phyloP scores from a whole-genome alignment of 352 stramenopile species.

The Phytophthora sp. region DNA sequence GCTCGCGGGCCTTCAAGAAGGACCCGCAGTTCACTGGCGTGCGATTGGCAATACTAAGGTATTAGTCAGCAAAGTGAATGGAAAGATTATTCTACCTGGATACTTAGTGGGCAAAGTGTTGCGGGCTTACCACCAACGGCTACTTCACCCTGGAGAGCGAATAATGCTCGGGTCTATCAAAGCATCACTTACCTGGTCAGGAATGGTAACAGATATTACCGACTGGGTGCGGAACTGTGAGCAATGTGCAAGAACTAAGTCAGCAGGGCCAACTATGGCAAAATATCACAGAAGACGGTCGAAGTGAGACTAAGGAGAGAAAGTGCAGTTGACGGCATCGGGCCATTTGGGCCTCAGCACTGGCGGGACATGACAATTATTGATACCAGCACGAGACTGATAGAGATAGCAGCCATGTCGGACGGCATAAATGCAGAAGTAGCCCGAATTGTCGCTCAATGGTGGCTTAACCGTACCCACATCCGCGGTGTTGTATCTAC shows the following conservation, averaged over 20 bases:
- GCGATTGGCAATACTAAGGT: slow-evolving; percentile 1
- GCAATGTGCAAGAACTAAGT: neutral
- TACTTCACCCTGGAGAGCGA: neutral
- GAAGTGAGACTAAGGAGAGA: neutral
- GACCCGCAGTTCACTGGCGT: neutral
- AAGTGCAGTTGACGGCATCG: slow-evolving; percentile 1
- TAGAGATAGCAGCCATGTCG: neutral
- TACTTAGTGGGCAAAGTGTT: slow-evolving; percentile 30
- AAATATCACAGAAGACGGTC: neutral
- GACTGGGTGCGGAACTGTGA: neutral
- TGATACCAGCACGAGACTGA: neutral
- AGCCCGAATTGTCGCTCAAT: slow-evolving; percentile 4
- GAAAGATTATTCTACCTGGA: neutral
- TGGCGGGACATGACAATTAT: slow-evolving; percentile 5
- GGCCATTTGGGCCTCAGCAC: neutral
- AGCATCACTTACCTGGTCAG: neutral
- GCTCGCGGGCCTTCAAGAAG: neutral
- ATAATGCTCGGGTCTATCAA: neutral
- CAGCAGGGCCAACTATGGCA: neutral
- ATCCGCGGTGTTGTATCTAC: slow-evolving; percentile 5
- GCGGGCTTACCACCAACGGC: neutral
- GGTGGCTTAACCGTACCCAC: slow-evolving; percentile 14
- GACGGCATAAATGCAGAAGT: slow-evolving; percentile 9
- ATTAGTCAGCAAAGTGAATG: slow-evolving; percentile 4
- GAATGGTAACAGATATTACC: neutral